Evolutionary conservation across 2,329 filamentous ascomycete species (phyloP).

Genomic region (Colletotrichum chrysophilum): DNA sequence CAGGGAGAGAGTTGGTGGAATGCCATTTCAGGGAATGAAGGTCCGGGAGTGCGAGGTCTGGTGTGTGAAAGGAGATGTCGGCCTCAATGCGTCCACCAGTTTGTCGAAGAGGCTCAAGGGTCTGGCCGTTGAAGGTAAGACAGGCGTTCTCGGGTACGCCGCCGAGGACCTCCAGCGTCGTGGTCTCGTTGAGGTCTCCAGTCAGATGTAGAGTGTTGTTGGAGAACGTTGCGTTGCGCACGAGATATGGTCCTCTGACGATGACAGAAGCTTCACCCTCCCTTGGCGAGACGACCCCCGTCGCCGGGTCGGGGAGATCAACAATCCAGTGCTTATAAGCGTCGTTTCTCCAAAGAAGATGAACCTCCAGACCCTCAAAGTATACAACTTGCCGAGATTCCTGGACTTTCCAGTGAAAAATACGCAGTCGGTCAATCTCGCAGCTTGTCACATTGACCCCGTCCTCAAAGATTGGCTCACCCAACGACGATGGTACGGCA

Average conservation of each 20-base stretch:
- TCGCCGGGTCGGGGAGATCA: not conserved
- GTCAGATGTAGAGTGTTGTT: not conserved
- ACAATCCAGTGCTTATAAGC: constrained; percentile 28
- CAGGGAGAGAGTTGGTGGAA: constrained; percentile 26
- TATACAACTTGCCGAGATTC: constrained; percentile 14
- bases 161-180: not conserved
- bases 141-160: not conserved
- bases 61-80: constrained; percentile 13
- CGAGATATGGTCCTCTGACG: not conserved
- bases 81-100: constrained; percentile 17
- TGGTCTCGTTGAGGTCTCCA: not conserved
- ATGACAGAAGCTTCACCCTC: not conserved
- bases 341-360: constrained; percentile 34
- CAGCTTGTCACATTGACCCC: not conserved
- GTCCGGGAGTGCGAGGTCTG: constrained; percentile 15
- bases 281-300: not conserved
- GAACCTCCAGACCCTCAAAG: constrained; percentile 12
- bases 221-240: not conserved
- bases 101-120: constrained; percentile 11
- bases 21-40: constrained; percentile 9
- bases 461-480: not conserved
- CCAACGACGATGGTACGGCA: constrained; percentile 37
- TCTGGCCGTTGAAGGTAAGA: constrained; percentile 24
- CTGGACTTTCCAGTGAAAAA: not conserved
- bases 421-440: not conserved